A percentile compares a stretch with the other conserved stretches of the same genome.
phyloP scores from a whole-genome alignment of 2,329 filamentous ascomycete species.

The Fusarium phyllophilum region DNA sequence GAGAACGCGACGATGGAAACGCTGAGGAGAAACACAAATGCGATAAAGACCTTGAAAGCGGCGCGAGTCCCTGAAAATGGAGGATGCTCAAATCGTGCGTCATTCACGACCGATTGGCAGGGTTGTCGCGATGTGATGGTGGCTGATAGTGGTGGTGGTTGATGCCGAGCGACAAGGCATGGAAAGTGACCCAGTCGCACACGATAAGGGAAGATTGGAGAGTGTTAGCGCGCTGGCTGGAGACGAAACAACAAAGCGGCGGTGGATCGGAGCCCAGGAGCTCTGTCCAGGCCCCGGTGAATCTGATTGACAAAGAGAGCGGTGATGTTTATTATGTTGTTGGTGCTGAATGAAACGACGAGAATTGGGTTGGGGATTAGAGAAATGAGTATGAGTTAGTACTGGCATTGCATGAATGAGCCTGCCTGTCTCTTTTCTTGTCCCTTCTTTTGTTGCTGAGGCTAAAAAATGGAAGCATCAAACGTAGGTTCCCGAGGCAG shows the following conservation, averaged over 20 bases:
- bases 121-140: conserved; percentile 32
- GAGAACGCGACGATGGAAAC: conserved; percentile 34
- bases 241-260: conserved; percentile 16
- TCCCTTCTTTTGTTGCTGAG: conserved; percentile 8
- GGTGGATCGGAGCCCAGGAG: conserved; percentile 42
- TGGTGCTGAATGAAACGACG: neutral
- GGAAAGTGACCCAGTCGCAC: conserved; percentile 23
- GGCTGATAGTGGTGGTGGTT: conserved; percentile 25
- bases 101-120: conserved; percentile 15
- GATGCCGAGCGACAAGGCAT: conserved; percentile 33
- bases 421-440: neutral
- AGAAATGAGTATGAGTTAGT: neutral
- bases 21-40: neutral
- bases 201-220: conserved; percentile 25
- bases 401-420: neutral
- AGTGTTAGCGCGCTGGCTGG: conserved; percentile 23
- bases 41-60: neutral
- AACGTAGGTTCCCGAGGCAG: neutral
- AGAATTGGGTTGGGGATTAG: neutral
- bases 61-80: conserved; percentile 10
- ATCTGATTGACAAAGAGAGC: conserved; percentile 24
- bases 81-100: neutral
- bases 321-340: neutral
- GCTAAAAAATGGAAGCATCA: neutral
- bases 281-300: conserved; percentile 28